phyloP scores from a whole-genome alignment of 116 monocot genomes.

The Iris pallida region DNA sequence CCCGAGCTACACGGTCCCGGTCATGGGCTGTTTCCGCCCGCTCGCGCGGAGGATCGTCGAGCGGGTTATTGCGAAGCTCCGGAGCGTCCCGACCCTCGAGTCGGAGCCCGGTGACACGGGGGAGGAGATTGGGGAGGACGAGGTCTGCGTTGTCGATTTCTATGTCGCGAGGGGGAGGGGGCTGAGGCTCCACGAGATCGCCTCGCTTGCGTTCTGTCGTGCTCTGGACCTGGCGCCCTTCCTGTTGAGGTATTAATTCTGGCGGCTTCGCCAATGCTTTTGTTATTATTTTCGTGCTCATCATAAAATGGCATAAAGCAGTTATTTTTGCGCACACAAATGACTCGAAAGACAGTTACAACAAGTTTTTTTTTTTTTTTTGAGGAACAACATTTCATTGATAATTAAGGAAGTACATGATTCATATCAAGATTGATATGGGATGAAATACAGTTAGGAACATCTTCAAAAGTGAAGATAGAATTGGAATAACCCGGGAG shows the following conservation, averaged over 20 bases:
- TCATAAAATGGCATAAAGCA: no score
- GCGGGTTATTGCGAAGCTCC: slow-evolving; percentile 44
- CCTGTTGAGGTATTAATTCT: slow-evolving; percentile 36
- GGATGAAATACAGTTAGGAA: no score
- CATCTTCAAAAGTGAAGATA: no score
- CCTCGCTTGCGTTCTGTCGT: slow-evolving; percentile 69
- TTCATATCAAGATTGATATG: no score
- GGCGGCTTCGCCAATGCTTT: not conserved
- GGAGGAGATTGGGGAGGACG: slow-evolving; percentile 50
- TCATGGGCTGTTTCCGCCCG: slow-evolving; percentile 87
- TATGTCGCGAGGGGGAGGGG: slow-evolving; percentile 53
- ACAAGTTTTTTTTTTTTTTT: no score
- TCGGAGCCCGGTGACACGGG: slow-evolving; percentile 11
- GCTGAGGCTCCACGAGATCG: slow-evolving; percentile 74
- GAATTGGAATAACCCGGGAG: no score
- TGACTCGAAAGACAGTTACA: no score
- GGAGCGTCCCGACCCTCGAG: slow-evolving; percentile 15
- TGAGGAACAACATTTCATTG: no score
- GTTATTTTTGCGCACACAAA: no score
- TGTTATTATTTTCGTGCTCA: no score
- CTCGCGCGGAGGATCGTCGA: slow-evolving; percentile 36
- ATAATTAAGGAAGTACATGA: no score
- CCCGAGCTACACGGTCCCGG: slow-evolving; percentile 76
- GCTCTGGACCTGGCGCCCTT: slow-evolving; percentile 73
- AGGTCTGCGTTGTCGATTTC: slow-evolving; percentile 62